Base-by-base conservation (phyloP, 2,329 filamentous ascomycete species). In the Cryphonectria radicalis region DNA sequence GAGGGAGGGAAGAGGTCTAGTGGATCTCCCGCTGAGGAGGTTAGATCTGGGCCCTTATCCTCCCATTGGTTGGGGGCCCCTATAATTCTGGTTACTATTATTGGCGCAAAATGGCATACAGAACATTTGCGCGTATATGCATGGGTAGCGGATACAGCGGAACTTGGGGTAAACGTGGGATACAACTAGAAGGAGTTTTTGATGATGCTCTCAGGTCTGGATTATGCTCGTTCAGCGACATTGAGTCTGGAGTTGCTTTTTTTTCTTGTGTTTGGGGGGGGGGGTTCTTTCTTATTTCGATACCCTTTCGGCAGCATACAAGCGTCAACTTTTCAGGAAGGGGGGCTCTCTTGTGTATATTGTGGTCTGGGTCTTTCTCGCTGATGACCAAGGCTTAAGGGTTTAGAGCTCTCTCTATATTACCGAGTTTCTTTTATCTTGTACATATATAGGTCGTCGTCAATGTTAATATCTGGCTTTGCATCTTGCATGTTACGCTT, bases 141-240 rank as follows among this genome's bases (percentile, higher is more conserved):
- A 72, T 72, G 68, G 65, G 42, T 46, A 66, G 71, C 71, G 71
- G 43, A 72, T 25, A 63, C 40, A 68, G 65, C 68, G 68, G 66
- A 68, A 59, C 50, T 60, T 68, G 19, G 46, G 28, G 46, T 28
- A 63, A 53, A 25, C 53, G 22, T 17, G 42, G 40, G 43, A 32
- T 14, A n/a, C 19, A 50, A 67, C 19, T 3, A n/a, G 46, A 62
- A 25, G 28, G 63, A 50, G 60, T 62, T 63, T 50, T 57, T 57
- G 5, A 5, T 40, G 8, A 59, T 4, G 13, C n/a, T 60, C 53
- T 62, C 53, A 43, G 37, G 66, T n/a, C n/a, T 22, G 40, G 40
- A 42, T 46, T 19, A 62, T 40, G 25, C 28, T 67, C 55, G 25
- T 46, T 57, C 60, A 62, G 63, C 50, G 25, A 25, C 53, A 67